Base-by-base conservation (phyloP, 2,329 filamentous ascomycete species). In the Apiospora koreana region DNA sequence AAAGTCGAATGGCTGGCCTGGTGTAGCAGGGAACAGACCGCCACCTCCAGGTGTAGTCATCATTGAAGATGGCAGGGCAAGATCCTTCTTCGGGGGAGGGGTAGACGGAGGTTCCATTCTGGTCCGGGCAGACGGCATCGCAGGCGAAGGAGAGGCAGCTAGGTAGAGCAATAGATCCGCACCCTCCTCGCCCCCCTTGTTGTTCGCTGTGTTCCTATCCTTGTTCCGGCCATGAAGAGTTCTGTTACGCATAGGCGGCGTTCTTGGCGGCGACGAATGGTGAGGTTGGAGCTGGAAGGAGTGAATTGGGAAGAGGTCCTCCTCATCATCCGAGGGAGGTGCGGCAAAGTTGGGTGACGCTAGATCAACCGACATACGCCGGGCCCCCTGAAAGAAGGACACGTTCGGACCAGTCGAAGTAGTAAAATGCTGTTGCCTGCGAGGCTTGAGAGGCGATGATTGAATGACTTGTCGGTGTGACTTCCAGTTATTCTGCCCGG, bases 61-160 rank as follows among this genome's bases (percentile, higher is more conserved):
- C 89, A 95, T 94, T 35, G 91, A 97, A 70, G 90, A 97, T 28
- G 90, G 94, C 72, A 93, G 85, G 68, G 89, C 93, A 74, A 86
- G 88, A 85, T 90, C 90, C 77, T 86, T 89, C 79, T 91, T 91
- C 69, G 91, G 90, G 5, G 92, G 92, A 43, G 93, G 93, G n/a
- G 93, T 95, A 14, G 91, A 93, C 1, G 92, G 92, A 35, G 91
- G 90, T 54, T 91, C 88, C 87, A 91, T 91, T 71, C 86, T 85
- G 64, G 84, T 83, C 69, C 86, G 87, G 67, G 76, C 79, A 35
- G 81, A 81, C 31, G 86, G 84, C 68, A 91, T 90, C 65, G 93
- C 94, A 0, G 94, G 94, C 0, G 94, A 97, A 0, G 96, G 96
- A 8, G 95, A 98, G 68, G 94, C 94, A 66, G 95, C 95, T 21